Percentiles rank a stretch among this genome's conserved stretches.
Conservation (phyloP, 306 rosid species). For the Pueraria montana region DNA sequence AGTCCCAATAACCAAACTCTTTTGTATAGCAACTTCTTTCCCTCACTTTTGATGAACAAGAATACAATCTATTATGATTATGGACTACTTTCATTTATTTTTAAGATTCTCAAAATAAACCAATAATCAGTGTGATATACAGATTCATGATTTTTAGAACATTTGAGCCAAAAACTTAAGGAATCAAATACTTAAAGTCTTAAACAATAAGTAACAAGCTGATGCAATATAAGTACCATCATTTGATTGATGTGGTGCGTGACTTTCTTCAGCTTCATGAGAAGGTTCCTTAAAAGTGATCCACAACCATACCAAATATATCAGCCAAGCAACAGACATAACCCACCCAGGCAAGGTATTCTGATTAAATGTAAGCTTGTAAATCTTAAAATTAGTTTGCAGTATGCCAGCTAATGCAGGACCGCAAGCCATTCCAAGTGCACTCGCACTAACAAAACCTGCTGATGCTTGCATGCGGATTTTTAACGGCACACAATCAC, state of each 20-base stretch:
- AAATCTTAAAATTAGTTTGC: slow-evolving; percentile 83
- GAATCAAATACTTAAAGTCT: slow-evolving; percentile 10
- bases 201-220: slow-evolving; percentile 26
- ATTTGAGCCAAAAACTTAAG: neutral
- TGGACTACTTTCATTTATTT: neutral
- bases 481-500: slow-evolving; percentile 93
- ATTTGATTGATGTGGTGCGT: slow-evolving; percentile 57
- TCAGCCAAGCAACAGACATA: slow-evolving; percentile 91
- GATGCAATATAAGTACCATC: slow-evolving; percentile 63
- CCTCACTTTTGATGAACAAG: slow-evolving; percentile 11
- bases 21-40: neutral
- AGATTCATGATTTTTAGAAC: neutral
- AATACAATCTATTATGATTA: neutral
- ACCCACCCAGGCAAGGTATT: slow-evolving; percentile 97
- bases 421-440: slow-evolving; percentile 99
- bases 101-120: neutral
- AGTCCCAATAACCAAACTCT: neutral
- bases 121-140: neutral
- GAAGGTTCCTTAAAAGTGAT: slow-evolving; percentile 89
- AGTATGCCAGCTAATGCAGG: slow-evolving; percentile 97
- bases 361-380: slow-evolving; percentile 84
- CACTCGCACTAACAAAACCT: slow-evolving; percentile 98
- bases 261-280: slow-evolving; percentile 63
- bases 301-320: slow-evolving; percentile 86
- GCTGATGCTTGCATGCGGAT: slow-evolving; percentile 99